Evolutionary conservation across 352 stramenopile species (phyloP), one percentile per base, ranked within the genome.

Genomic region (Phytophthora boehmeriae): DNA sequence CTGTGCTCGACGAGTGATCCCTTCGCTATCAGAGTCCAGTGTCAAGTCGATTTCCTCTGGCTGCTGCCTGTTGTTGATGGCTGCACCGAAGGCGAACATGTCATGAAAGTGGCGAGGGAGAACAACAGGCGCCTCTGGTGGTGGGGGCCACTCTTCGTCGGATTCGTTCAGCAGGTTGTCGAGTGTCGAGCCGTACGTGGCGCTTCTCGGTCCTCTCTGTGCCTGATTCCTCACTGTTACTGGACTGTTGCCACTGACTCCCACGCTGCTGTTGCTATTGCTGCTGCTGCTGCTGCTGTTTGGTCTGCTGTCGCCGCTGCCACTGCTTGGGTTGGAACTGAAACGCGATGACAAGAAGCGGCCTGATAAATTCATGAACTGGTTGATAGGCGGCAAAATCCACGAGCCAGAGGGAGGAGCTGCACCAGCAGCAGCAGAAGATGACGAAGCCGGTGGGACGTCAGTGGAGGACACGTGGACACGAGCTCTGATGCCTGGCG

Each of bases 21-120:
- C 66, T 34, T 83, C 72, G 34, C 88, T 76, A 36, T 91, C 84
- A 1, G 68, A 80, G 0, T 76, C 79, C 2, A 85, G 52, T 5
- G 83, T 93, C 34, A 93, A 60, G 30, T 93, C 83, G 46, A 93
- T 93, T 43, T 88, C 71, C 43, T 84, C 67, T 3, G 67, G 61
- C 3, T 51, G 68, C 22, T 54, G 30, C 8, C 45, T 30, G 35
- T 43, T 23, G 13, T 43, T 23, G 13, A 9, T 17, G 35, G 34
- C 0, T 36, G 10, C 19, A 45, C 27, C 42, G 35, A 50, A 16
- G 20, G 39, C 32, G 19, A 45, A 34, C 9, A 51, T 20, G 48
- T 64, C 48, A 14, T 62, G 39, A 20, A 57, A 65, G 22, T 47
- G 50, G 14, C 23, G 56, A 13, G 51, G 54, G 20, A 68, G 22